Base-by-base conservation (phyloP, 2,329 filamentous ascomycete genomes). In the Aureobasidium sp. region DNA sequence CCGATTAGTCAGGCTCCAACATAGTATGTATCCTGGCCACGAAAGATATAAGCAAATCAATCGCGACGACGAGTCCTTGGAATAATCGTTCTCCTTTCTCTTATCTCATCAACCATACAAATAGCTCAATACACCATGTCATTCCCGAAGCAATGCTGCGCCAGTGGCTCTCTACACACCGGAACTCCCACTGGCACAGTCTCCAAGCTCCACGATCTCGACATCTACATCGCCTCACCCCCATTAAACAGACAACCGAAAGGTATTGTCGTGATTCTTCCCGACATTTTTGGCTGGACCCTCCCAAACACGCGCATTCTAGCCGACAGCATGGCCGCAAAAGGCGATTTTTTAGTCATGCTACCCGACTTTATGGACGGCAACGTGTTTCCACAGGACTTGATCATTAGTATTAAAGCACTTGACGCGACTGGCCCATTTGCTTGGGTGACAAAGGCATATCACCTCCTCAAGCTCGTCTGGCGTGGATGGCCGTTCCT, bases 281-380 rank as follows among this genome's bases (percentile, higher is more conserved):
- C 74, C 7, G 74, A 76, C 64, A 70, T 73, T 8, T 76, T 76
- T 61, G 74, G 74, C 20, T 72, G 70, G 67, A 65, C 64, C 3
- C 64, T 74, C 15, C 68, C 70, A 14, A 76, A 76, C 67, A 74
- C 70, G 41, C 66, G 71, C 15, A 71, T 76, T 20, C 67, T 76
- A 8, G 72, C 72, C 11, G 74, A 76, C 58, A 68, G 68, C 9
- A 74, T 72, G 58, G 73, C 73, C 1, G 68, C 68, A 56, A 69
- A 70, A 48, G 71, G 71, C 1, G 63, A 64, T 29, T 72, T 66
- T 55, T 37, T 63, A 36, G 70, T 72, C 34, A 72, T 70, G 61
- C 63, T 76, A 17, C 74, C 74, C 8, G 74, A 76, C 29, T 72
- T 76, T 62, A 72, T 73, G 70, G 61, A 70, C 57, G 73, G 72